Evolutionary conservation across 148 eudicot species (phyloP).

Genomic region (Mesembryanthemum crystallinum): DNA sequence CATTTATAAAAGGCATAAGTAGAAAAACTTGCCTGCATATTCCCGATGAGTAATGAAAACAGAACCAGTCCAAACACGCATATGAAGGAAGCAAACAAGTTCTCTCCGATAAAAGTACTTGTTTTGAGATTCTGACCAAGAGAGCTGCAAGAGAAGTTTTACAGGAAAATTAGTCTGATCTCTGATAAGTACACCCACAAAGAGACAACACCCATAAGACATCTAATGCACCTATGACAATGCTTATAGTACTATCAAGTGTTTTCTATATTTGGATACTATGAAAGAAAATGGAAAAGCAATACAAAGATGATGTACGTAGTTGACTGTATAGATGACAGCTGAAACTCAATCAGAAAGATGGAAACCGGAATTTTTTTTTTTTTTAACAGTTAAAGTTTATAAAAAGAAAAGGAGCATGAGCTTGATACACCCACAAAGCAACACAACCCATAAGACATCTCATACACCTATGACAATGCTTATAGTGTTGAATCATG

Average conservation of each 20-base stretch:
- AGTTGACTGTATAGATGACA: neutral
- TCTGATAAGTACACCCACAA: neutral
- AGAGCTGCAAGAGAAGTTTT: slow-evolving; percentile 49
- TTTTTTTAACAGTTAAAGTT: no score
- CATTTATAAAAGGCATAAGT: neutral
- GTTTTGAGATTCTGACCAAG: slow-evolving; percentile 77
- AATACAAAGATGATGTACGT: neutral
- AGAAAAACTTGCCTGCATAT: slow-evolving; percentile 64
- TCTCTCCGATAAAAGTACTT: slow-evolving; percentile 55
- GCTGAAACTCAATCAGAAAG: neutral
- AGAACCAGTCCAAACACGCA: slow-evolving; percentile 64
- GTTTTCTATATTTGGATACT: neutral
- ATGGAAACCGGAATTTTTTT: neutral
- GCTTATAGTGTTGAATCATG: no score
- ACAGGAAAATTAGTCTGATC: neutral
- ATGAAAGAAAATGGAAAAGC: neutral
- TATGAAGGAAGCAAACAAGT: slow-evolving; percentile 55
- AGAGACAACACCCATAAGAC: no score
- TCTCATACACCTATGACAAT: no score
- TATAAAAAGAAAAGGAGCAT: no score
- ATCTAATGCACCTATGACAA: no score
- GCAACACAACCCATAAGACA: no score
- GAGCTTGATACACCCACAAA: no score
- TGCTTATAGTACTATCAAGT: no score
- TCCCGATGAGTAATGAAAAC: slow-evolving; percentile 76